Evolutionary conservation across 2,329 filamentous ascomycete species (phyloP).

Genomic region (Uncinocarpus reesii): DNA sequence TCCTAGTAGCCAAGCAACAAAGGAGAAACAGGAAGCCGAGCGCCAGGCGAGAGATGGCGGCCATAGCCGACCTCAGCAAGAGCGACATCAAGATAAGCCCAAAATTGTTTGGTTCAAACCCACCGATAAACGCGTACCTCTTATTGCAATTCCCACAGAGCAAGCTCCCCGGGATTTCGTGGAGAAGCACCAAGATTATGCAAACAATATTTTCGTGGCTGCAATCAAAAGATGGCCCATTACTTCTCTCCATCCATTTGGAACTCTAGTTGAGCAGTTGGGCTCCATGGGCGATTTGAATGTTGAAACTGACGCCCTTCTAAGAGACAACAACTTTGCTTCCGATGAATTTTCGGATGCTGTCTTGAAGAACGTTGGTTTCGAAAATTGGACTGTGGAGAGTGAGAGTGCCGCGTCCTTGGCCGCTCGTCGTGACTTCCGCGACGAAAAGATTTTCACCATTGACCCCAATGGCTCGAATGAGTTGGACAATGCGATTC

Average conservation of each 20-base stretch:
- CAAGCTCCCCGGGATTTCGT: slow-evolving; percentile 96
- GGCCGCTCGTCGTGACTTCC: slow-evolving; percentile 75
- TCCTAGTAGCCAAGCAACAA: slow-evolving; percentile 94
- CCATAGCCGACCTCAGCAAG: slow-evolving; percentile 61
- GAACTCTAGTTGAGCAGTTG: slow-evolving; percentile 91
- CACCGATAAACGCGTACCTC: slow-evolving; percentile 93
- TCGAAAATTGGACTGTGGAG: slow-evolving; percentile 79
- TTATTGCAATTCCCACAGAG: slow-evolving; percentile 97
- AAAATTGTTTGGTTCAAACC: slow-evolving; percentile 99
- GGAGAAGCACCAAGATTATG: slow-evolving; percentile 95
- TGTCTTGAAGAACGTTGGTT: slow-evolving; percentile 81
- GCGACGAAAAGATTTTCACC: slow-evolving; percentile 77
- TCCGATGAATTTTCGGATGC: slow-evolving; percentile 97
- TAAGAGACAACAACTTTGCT: slow-evolving; percentile 97
- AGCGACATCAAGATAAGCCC: slow-evolving; percentile 85
- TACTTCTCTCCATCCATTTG: slow-evolving; percentile 96
- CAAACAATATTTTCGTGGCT: slow-evolving; percentile 94
- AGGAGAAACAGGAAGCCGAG: slow-evolving; percentile 98
- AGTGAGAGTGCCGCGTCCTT: slow-evolving; percentile 70
- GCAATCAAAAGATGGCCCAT: slow-evolving; percentile 99
- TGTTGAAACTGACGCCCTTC: slow-evolving; percentile 92
- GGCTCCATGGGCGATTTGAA: slow-evolving; percentile 95
- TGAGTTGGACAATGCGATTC: slow-evolving; percentile 84
- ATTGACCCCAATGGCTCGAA: slow-evolving; percentile 80
- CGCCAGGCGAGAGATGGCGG: slow-evolving; percentile 78